These are phyloP conservation scores for Phytophthora citricola DNA, from an alignment of 352 stramenopile genomes.

Conservation along the genomic window DNA sequence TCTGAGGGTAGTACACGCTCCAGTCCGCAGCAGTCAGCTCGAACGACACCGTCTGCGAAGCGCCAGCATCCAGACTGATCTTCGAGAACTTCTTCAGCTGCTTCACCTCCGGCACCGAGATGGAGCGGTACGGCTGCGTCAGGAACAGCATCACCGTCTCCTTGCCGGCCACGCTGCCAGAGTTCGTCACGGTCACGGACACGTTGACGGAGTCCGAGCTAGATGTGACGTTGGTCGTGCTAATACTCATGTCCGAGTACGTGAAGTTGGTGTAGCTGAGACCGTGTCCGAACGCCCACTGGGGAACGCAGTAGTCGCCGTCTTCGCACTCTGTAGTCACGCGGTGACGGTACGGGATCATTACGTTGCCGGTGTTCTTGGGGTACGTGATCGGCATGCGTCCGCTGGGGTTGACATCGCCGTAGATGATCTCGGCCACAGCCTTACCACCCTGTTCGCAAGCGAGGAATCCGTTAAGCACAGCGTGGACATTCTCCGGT, in stretches of 20 bases:
- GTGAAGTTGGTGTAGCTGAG: constrained; percentile 72
- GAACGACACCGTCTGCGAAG: constrained; percentile 31
- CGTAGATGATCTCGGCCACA: constrained; percentile 77
- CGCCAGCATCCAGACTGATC: too few species aligned
- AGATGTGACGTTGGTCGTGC: constrained; percentile 36
- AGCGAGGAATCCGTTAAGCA: constrained; percentile 78
- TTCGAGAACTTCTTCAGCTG: too few species aligned
- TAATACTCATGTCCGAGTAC: constrained; percentile 50
- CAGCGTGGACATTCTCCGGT: constrained; percentile 57
- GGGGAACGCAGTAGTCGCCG: constrained; percentile 53
- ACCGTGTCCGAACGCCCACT: constrained; percentile 66
- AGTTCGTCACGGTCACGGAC: constrained; percentile 31
- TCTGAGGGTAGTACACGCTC: constrained; percentile 55
- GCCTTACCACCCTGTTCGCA: constrained; percentile 74
- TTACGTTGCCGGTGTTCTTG: constrained; percentile 45
- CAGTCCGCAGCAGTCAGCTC: constrained; percentile 39
- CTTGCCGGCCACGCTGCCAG: constrained; percentile 46
- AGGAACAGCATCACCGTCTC: constrained; percentile 35
- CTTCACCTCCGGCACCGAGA: too few species aligned
- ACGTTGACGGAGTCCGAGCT: constrained; percentile 42
- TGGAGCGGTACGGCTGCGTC: too few species aligned
- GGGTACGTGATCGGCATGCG: constrained; percentile 69
- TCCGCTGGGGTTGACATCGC: constrained; percentile 2
- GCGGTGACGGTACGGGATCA: constrained; percentile 29
- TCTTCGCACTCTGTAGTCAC: constrained; percentile 41